Evolutionary conservation across 1,284 basidiomycete genomes (phyloP).

Genomic region (Termitomyces sp.): DNA sequence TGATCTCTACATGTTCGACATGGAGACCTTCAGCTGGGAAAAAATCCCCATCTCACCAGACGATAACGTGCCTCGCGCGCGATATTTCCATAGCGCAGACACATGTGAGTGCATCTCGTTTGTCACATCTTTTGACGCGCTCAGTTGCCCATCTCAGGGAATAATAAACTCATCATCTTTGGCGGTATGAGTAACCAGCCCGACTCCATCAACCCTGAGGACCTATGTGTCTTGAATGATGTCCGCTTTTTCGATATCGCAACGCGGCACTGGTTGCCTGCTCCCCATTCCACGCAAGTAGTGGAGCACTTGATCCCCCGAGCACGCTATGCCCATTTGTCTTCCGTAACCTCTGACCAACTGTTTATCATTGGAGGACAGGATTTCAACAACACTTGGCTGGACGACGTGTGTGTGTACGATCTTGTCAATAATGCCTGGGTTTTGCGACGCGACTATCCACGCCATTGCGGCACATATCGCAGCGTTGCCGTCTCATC

Average conservation of each 20-base stretch:
- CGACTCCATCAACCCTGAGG: slow-evolving; percentile 62
- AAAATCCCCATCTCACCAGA: slow-evolving; percentile 58
- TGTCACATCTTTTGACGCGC: neutral
- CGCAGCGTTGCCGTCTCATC: slow-evolving; percentile 83
- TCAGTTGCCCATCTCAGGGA: slow-evolving; percentile 49
- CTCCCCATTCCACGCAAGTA: slow-evolving; percentile 28
- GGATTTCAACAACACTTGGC: slow-evolving; percentile 84
- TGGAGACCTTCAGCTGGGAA: slow-evolving; percentile 76
- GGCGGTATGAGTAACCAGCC: slow-evolving; percentile 87
- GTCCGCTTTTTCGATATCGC: slow-evolving; percentile 80
- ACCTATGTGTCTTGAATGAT: slow-evolving; percentile 78
- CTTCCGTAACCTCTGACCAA: slow-evolving; percentile 74
- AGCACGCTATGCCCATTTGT: slow-evolving; percentile 88
- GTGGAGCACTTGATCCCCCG: slow-evolving; percentile 53
- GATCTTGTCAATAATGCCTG: slow-evolving; percentile 71
- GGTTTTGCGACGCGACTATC: slow-evolving; percentile 77
- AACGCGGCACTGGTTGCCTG: slow-evolving; percentile 65
- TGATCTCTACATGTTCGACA: slow-evolving; percentile 84
- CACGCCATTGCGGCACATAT: slow-evolving; percentile 89
- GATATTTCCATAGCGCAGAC: slow-evolving; percentile 92
- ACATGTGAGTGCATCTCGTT: slow-evolving; percentile 53
- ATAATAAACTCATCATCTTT: slow-evolving; percentile 83
- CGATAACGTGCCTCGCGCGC: slow-evolving; percentile 66
- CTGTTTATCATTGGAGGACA: slow-evolving; percentile 95
- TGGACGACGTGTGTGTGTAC: slow-evolving; percentile 88